Evolutionary conservation across 179 eudicot genomes (phyloP).

Genomic region (Silene coronaria): DNA sequence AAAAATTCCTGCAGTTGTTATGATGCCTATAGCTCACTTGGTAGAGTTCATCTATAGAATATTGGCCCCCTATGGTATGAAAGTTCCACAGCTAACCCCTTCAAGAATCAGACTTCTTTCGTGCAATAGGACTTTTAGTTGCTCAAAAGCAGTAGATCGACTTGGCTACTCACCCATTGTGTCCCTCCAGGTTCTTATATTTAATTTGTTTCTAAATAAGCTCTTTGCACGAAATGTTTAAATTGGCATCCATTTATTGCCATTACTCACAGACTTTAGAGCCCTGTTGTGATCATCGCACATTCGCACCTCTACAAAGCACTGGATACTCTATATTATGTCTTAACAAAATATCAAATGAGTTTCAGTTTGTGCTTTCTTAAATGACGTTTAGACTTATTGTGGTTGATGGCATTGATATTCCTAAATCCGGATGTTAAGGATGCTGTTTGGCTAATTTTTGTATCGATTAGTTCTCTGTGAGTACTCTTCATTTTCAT

Average conservation of each 20-base stretch:
- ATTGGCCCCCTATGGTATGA: slow-evolving; percentile 90
- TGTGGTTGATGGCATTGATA: not conserved
- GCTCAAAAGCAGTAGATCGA: slow-evolving; percentile 86
- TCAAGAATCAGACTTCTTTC: slow-evolving; percentile 87
- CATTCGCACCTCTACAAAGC: not conserved
- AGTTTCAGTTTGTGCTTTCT: not conserved
- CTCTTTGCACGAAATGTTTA: not conserved
- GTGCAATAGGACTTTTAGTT: slow-evolving; percentile 66
- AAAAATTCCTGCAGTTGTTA: slow-evolving; percentile 66
- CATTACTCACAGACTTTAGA: too few relatives aligned
- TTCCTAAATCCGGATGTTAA: not conserved
- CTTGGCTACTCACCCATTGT: slow-evolving; percentile 94
- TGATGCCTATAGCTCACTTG: slow-evolving; percentile 89
- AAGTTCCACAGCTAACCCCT: slow-evolving; percentile 95
- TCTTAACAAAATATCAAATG: not conserved
- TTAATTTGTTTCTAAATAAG: not conserved
- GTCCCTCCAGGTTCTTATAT: slow-evolving; percentile 60
- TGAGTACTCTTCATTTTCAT: not conserved
- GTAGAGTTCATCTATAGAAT: slow-evolving; percentile 68
- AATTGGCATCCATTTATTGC: not conserved
- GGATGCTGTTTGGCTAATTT: not conserved
- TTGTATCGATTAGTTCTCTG: not conserved
- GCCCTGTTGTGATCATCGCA: not conserved
- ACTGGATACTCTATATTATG: not conserved
- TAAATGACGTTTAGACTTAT: not conserved